phyloP scores from a whole-genome alignment of 148 eudicot genomes.

The Nepenthes mirabilis region DNA sequence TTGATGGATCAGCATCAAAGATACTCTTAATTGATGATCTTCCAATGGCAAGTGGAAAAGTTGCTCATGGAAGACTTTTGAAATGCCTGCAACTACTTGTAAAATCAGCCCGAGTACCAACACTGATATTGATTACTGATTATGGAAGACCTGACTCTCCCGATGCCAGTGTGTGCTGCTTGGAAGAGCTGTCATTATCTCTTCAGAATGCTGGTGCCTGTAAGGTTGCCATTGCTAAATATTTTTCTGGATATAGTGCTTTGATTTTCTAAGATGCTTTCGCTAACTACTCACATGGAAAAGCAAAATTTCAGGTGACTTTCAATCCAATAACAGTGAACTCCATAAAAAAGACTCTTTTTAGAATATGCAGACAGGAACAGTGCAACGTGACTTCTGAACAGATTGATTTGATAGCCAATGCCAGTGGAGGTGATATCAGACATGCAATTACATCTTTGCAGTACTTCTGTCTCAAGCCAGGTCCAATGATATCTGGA shows the following conservation, averaged over 20 bases:
- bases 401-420: slow-evolving; percentile 65
- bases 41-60: slow-evolving; percentile 68
- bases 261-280: background rate
- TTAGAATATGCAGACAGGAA: slow-evolving; percentile 63
- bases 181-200: slow-evolving; percentile 67
- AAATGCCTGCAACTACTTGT: slow-evolving; percentile 69
- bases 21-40: slow-evolving; percentile 84
- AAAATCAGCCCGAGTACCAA: slow-evolving; percentile 67
- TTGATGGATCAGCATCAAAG: slow-evolving; percentile 16
- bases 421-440: slow-evolving; percentile 91
- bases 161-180: slow-evolving; percentile 34
- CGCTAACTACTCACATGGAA: slow-evolving; percentile 5
- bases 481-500: slow-evolving; percentile 17
- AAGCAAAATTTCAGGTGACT: slow-evolving; percentile 49
- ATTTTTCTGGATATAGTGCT: background rate
- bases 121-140: slow-evolving; percentile 68
- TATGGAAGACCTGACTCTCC: slow-evolving; percentile 49
- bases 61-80: slow-evolving; percentile 50
- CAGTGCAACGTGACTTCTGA: slow-evolving; percentile 33
- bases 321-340: slow-evolving; percentile 84
- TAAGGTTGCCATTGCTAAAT: slow-evolving; percentile 58
- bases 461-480: slow-evolving; percentile 68
- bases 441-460: slow-evolving; percentile 82
- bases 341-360: slow-evolving; percentile 68
- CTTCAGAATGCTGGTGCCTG: slow-evolving; percentile 72